These are phyloP conservation scores for Fusarium sambucinum DNA, from an alignment of 2,329 filamentous ascomycete species.

Conservation along the genomic window DNA sequence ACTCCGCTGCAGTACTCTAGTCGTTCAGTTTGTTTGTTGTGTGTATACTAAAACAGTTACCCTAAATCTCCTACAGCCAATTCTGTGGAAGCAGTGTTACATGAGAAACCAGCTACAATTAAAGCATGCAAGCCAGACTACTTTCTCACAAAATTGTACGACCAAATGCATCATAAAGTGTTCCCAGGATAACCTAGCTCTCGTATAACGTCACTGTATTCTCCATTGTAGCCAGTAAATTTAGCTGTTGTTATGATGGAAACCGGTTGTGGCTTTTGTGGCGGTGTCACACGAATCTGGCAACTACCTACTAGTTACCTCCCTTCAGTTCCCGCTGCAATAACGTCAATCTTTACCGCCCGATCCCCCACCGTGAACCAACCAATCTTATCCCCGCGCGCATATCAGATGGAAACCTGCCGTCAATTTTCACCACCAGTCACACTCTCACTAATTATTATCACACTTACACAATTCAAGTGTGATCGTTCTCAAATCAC, in stretches of 20 bases:
- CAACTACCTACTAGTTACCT: not conserved
- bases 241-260: constrained; percentile 14
- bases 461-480: not conserved
- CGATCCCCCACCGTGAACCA: constrained; percentile 33
- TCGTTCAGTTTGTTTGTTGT: not conserved
- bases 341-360: constrained; percentile 24
- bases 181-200: constrained; percentile 3
- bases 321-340: not conserved
- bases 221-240: not conserved
- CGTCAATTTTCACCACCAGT: constrained; percentile 15
- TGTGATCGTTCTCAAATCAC: constrained; percentile 2
- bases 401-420: constrained; percentile 35
- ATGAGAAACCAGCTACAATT: constrained; percentile 4
- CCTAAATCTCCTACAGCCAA: not conserved
- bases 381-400: constrained; percentile 38
- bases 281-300: constrained; percentile 17
- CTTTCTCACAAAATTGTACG: not conserved
- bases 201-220: not conserved
- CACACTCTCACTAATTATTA: constrained; percentile 4
- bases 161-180: constrained; percentile 1
- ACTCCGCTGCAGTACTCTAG: not conserved
- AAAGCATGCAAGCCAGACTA: not conserved
- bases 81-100: constrained; percentile 4
- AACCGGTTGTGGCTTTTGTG: constrained; percentile 37
- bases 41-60: not conserved